Evolutionary conservation across 2,329 filamentous ascomycete genomes (phyloP).

Genomic region (Coleophoma cylindrospora): DNA sequence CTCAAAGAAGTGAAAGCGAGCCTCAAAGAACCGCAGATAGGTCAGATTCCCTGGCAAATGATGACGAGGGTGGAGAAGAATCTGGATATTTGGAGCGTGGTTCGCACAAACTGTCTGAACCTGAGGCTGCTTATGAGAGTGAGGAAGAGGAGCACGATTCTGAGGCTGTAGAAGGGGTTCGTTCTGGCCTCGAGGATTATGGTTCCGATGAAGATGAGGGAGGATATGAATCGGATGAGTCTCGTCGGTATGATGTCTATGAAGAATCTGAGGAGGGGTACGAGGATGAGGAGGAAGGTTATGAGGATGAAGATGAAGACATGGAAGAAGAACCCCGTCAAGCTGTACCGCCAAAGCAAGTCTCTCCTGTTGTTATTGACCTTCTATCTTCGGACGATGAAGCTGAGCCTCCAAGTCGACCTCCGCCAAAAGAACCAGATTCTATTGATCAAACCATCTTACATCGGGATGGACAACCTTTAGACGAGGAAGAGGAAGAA

Average conservation of each 20-base stretch:
- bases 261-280: constrained; percentile 17
- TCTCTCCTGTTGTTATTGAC: constrained; percentile 19
- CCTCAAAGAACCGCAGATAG: background rate
- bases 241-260: background rate
- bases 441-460: too few relatives aligned
- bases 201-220: background rate
- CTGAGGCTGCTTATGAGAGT: background rate
- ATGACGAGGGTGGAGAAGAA: too few relatives aligned
- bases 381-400: constrained; percentile 29
- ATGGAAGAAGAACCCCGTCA: background rate
- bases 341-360: too few relatives aligned
- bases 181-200: background rate
- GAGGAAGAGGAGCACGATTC: constrained; percentile 26
- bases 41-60: too few relatives aligned
- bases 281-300: constrained; percentile 19
- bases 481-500: background rate
- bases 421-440: too few relatives aligned
- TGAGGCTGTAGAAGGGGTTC: constrained; percentile 20
- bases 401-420: constrained; percentile 10
- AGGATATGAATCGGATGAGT: background rate
- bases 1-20: constrained; percentile 3
- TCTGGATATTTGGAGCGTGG: too few relatives aligned
- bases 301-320: constrained; percentile 4
- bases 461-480: background rate
- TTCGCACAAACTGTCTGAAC: too few relatives aligned